Base-by-base conservation (phyloP, 2,329 filamentous ascomycete genomes). In the Hypoxylon sp. region DNA sequence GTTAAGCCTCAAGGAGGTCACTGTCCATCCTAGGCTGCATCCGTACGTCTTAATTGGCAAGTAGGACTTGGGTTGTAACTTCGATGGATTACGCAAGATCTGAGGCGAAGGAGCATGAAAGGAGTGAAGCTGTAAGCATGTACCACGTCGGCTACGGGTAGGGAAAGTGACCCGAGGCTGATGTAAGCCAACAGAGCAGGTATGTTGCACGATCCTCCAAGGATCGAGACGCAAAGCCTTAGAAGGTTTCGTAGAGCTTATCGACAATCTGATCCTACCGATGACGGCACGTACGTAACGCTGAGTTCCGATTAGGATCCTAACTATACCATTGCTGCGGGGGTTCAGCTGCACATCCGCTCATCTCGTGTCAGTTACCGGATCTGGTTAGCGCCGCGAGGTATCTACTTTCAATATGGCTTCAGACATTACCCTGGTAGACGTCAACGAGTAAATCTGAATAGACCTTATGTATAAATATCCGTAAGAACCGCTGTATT, bases 361-460 rank as follows among this genome's bases (percentile, higher is more conserved):
- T 47, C 44, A 53, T 10, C 24, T 68, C 68, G 65, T 66, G 65
- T 24, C 55, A 35, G 24, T 58, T 70, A 51, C 68, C 37, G 5
- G 2, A 68, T 56, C 39, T 19, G 58, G 68, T 47, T 70, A 70
- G 65, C 44, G 17, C 27, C 15, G 62, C 62, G 62, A 70, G 58
- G 61, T 68, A 63, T 50, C 58, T 54, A 55, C 44, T 27, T 42
- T 61, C 42, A 24, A 60, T 56, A 69, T 59, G 48, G 67, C 62
- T 66, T 69, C 67, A 66, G 3, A 2, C 29, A 32, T 11, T 13
- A 39, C 15, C 3, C 13, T 42, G 29, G 51, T 19, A 54, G 31
- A 42, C 17, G 17, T 46, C 17, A 27, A 27, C 24, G 3, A 27
- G 24, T 27, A 2, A 27, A 27, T 29, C 5, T 15, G 11, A 47